phyloP scores from a whole-genome alignment of 2,329 filamentous ascomycete species.

The Xylaria sp. region DNA sequence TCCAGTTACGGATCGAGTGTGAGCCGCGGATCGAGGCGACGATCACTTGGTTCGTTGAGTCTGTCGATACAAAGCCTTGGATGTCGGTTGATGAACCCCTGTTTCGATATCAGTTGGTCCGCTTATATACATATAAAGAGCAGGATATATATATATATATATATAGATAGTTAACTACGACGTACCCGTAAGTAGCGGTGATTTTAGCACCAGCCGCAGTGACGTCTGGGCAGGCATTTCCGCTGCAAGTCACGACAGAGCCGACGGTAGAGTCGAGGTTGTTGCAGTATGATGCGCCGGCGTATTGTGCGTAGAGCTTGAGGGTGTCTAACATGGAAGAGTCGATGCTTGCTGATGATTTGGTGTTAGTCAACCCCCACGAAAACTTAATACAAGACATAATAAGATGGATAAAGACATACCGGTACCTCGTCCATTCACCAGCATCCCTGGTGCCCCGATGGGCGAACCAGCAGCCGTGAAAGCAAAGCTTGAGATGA shows the following conservation, averaged over 20 bases:
- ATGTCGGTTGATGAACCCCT: conserved; percentile 59
- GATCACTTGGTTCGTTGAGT: conserved; percentile 62
- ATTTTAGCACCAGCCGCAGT: conserved; percentile 57
- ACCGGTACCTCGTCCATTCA: conserved; percentile 51
- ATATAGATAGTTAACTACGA: not conserved
- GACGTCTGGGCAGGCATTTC: conserved; percentile 58
- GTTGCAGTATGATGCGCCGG: conserved; percentile 67
- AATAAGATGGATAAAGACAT: conserved; percentile 29
- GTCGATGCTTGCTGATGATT: conserved; percentile 46
- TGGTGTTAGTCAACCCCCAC: conserved; percentile 28
- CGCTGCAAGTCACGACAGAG: conserved; percentile 56
- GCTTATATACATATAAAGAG: not conserved
- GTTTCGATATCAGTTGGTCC: conserved; percentile 35
- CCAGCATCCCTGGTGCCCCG: conserved; percentile 27
- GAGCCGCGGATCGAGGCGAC: conserved; percentile 71
- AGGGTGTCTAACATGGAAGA: conserved; percentile 51
- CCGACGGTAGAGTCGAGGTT: conserved; percentile 52
- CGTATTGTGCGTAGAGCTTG: conserved; percentile 63
- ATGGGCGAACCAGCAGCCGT: conserved; percentile 43
- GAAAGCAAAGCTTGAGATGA: conserved; percentile 45
- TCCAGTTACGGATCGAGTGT: conserved; percentile 68
- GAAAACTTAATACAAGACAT: not conserved
- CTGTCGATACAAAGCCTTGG: conserved; percentile 63
- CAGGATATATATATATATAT: not conserved
- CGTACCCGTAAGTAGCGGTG: conserved; percentile 50